Conservation (phyloP, 148 eudicot species). For the Linanthus parryae region DNA sequence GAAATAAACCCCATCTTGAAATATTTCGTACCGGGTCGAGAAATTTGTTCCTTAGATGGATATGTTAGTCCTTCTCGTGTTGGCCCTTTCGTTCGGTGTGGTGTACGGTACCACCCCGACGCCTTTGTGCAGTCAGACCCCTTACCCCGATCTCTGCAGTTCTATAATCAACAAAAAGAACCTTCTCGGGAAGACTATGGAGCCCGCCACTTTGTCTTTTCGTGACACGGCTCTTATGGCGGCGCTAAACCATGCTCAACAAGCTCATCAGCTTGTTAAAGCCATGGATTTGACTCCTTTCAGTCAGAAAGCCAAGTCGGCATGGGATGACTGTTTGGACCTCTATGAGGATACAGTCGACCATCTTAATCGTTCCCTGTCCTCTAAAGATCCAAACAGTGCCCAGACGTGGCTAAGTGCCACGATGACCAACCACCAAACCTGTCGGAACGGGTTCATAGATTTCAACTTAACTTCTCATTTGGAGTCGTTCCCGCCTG, state of each 20-base stretch:
- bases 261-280: slow-evolving; percentile 24
- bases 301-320: slow-evolving; percentile 25
- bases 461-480: slow-evolving; percentile 35
- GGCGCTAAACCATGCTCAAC: slow-evolving; percentile 30
- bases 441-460: slow-evolving; percentile 50
- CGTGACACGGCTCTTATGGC: slow-evolving; percentile 21
- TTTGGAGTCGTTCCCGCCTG: slow-evolving; percentile 18
- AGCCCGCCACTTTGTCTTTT: slow-evolving; percentile 12
- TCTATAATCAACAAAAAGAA: slow-evolving; percentile 8
- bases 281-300: slow-evolving; percentile 29
- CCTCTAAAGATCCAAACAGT: slow-evolving; percentile 2
- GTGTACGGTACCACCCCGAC: slow-evolving; percentile 21
- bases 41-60: too few species aligned
- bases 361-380: slow-evolving; percentile 32
- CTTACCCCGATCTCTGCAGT: slow-evolving; percentile 37
- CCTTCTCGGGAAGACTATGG: slow-evolving; percentile 1
- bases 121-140: slow-evolving; percentile 33
- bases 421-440: slow-evolving; percentile 44
- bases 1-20: too few species aligned
- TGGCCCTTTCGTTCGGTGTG: slow-evolving; percentile 3
- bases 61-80: slow-evolving; percentile 7
- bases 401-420: slow-evolving; percentile 58
- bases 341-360: slow-evolving; percentile 45
- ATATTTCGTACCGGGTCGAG: too few species aligned
- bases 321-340: slow-evolving; percentile 58